These are phyloP conservation scores for Jimgerdemannia flammicorona DNA, from an alignment of 192 early-diverging fungal genomes.

Conservation along the genomic window DNA sequence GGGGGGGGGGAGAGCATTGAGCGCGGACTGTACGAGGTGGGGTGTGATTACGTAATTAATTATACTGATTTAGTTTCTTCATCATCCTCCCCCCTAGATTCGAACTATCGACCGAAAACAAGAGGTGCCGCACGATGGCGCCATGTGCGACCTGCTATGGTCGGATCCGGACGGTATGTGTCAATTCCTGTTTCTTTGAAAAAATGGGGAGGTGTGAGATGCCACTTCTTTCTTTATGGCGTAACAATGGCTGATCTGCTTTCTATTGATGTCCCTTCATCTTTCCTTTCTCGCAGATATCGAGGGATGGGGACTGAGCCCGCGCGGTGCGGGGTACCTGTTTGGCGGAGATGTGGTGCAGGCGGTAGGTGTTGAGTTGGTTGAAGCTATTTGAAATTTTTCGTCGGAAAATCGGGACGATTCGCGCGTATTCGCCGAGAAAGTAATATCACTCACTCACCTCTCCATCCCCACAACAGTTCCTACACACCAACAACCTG, in stretches of 20 bases:
- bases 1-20: not conserved
- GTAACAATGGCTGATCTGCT: constrained; percentile 2
- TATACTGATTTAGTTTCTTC: not conserved
- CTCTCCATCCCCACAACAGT: constrained; percentile 27
- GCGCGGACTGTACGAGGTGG: no score
- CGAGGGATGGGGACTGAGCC: constrained; percentile 91
- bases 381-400: not conserved
- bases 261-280: constrained; percentile 11
- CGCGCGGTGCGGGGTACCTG: constrained; percentile 95
- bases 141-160: constrained; percentile 98
- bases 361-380: constrained; percentile 38
- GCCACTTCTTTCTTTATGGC: no score
- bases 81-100: constrained; percentile 45
- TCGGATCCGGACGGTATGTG: constrained; percentile 86
- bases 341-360: constrained; percentile 93
- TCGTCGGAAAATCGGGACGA: not conserved
- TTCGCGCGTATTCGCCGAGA: not conserved
- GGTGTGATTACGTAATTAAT: not conserved
- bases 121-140: constrained; percentile 97
- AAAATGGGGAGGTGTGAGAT: not conserved
- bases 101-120: constrained; percentile 91
- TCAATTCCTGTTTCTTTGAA: not conserved
- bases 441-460: constrained; percentile 4
- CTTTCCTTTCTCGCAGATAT: constrained; percentile 43
- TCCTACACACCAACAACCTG: constrained; percentile 80